Conservation (phyloP, 1,284 basidiomycete genomes). For the Microbotryomycetes sp. region DNA sequence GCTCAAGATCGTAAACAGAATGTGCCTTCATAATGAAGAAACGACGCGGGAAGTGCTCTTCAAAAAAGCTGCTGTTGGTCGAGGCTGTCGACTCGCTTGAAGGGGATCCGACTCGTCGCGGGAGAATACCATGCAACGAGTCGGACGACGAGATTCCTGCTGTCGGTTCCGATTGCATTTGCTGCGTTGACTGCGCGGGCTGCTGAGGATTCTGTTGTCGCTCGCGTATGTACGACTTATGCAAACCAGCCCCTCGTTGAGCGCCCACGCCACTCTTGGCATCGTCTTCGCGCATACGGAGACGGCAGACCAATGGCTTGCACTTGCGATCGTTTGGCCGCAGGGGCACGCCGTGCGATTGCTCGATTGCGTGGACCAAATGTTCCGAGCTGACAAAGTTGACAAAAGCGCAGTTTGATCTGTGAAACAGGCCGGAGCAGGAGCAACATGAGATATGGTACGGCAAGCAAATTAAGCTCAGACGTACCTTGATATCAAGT, state of each 20-base stretch:
- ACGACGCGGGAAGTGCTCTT: slow-evolving; percentile 11
- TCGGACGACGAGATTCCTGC: not conserved
- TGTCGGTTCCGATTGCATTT: not conserved
- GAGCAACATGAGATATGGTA: no score
- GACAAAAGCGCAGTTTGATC: slow-evolving; percentile 11
- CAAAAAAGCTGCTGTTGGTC: slow-evolving; percentile 16
- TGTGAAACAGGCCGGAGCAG: not conserved
- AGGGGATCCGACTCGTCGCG: not conserved
- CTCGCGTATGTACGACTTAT: not conserved
- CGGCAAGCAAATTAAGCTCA: not conserved
- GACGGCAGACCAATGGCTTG: slow-evolving; percentile 6
- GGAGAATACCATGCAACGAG: not conserved
- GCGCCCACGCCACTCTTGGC: slow-evolving; percentile 8
- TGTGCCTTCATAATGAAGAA: slow-evolving; percentile 28
- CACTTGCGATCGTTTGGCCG: slow-evolving; percentile 2
- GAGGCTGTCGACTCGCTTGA: not conserved
- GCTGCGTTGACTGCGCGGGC: not conserved
- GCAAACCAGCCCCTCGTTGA: slow-evolving; percentile 1
- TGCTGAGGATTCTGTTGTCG: not conserved
- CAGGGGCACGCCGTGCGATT: not conserved
- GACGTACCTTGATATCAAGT: not conserved
- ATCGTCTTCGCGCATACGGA: slow-evolving; percentile 3
- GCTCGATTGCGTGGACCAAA: not conserved
- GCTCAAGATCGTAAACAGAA: slow-evolving; percentile 15
- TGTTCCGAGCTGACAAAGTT: slow-evolving; percentile 2